Evolutionary conservation across 257 asterid species (phyloP).

Genomic region (Gynochthodes officinalis): DNA sequence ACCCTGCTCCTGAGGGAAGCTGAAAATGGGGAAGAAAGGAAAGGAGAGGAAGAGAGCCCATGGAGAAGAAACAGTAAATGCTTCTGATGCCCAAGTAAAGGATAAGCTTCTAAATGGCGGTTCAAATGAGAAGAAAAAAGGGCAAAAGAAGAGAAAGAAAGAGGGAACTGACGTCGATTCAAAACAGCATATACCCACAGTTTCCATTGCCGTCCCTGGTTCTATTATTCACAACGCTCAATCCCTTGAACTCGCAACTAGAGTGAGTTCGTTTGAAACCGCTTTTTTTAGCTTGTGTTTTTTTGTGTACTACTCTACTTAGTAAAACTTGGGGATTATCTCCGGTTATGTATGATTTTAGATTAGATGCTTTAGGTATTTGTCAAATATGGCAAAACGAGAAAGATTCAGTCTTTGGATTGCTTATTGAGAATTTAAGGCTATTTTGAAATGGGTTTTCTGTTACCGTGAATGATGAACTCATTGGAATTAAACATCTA

Average conservation of each 20-base stretch:
- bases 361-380: not conserved
- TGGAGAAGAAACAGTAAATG: constrained; percentile 9
- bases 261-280: constrained; percentile 33
- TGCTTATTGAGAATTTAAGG: not conserved
- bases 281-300: not conserved
- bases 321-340: not conserved
- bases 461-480: not conserved
- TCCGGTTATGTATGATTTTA: not conserved
- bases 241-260: constrained; percentile 83
- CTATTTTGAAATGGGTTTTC: constrained; percentile 6
- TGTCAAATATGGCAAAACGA: not conserved
- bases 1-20: constrained; percentile 5
- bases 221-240: constrained; percentile 81
- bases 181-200: constrained; percentile 48
- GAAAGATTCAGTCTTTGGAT: not conserved
- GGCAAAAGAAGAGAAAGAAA: constrained; percentile 46
- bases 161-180: constrained; percentile 25
- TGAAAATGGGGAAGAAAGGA: constrained; percentile 43
- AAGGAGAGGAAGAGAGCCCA: constrained; percentile 48
- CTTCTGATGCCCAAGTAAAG: not conserved
- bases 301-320: not conserved
- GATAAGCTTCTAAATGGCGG: constrained; percentile 32
- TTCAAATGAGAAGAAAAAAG: constrained; percentile 33
- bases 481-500: not conserved
- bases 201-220: constrained; percentile 74